Evolutionary conservation across 495 filamentous ascomycete species (phyloP).

Genomic region (Aspergillus saccharolyticus): DNA sequence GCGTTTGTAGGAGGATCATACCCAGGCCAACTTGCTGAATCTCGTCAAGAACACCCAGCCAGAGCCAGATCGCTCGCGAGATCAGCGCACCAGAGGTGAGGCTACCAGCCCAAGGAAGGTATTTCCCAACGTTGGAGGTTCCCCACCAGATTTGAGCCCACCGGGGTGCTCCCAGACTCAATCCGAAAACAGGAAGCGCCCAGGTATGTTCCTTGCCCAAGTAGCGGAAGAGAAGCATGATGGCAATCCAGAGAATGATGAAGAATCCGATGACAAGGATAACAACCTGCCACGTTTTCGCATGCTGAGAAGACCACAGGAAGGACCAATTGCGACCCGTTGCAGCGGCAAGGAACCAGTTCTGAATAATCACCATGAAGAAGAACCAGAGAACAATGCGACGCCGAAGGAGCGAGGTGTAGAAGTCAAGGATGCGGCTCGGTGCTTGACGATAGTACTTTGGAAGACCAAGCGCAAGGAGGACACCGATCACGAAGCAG

Average conservation of each 20-base stretch:
- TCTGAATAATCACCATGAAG: constrained; percentile 59
- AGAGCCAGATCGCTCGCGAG: constrained; percentile 57
- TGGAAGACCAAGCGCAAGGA: constrained; percentile 54
- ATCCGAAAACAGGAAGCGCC: constrained; percentile 63
- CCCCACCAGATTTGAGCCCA: constrained; percentile 67
- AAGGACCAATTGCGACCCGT: constrained; percentile 62
- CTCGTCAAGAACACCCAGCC: constrained; percentile 59
- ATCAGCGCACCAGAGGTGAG: constrained; percentile 47
- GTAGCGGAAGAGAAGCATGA: constrained; percentile 44
- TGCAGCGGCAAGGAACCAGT: constrained; percentile 58
- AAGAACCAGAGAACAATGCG: constrained; percentile 54
- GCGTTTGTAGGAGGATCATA: constrained; percentile 60
- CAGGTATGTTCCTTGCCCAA: constrained; percentile 54
- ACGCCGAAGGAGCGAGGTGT: constrained; percentile 46
- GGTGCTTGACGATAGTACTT: constrained; percentile 52
- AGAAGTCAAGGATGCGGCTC: constrained; percentile 27
- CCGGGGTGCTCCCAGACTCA: constrained; percentile 57
- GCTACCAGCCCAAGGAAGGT: constrained; percentile 53
- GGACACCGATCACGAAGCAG: constrained; percentile 48
- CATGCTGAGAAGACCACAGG: constrained; percentile 50
- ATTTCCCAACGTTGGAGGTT: constrained; percentile 51
- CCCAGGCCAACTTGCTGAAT: constrained; percentile 59
- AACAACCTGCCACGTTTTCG: constrained; percentile 48
- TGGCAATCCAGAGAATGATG: constrained; percentile 48
- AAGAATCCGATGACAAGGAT: constrained; percentile 56